phyloP scores from a whole-genome alignment of 2,329 filamentous ascomycete species.

The Didymella keratinophila region DNA sequence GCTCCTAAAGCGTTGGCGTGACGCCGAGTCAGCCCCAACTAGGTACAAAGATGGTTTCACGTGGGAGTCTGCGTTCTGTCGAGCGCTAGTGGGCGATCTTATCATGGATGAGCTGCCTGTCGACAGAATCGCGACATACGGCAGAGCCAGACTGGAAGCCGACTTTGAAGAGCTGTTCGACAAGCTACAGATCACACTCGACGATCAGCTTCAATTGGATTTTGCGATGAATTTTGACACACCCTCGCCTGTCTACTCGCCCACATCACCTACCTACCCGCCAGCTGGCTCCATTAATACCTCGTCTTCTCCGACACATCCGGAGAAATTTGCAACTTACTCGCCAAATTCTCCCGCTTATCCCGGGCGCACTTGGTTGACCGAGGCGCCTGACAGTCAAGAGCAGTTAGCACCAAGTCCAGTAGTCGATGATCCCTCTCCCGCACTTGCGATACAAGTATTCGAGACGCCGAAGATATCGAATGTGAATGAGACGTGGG shows the following conservation, averaged over 20 bases:
- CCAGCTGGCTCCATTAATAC: not conserved
- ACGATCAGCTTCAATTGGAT: not conserved
- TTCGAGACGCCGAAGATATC: not conserved
- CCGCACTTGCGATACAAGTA: not conserved
- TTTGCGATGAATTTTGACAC: not conserved
- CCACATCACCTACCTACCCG: not conserved
- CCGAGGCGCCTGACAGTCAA: not conserved
- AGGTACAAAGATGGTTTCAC: slow-evolving; percentile 8
- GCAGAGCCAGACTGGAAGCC: not conserved
- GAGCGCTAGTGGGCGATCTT: slow-evolving; percentile 23
- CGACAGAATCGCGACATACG: not conserved
- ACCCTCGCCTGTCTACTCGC: not conserved
- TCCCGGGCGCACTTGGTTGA: not conserved
- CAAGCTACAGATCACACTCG: not conserved
- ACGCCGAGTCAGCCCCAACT: accelerated
- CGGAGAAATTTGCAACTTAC: not conserved
- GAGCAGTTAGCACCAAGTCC: not conserved
- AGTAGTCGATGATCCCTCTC: not conserved
- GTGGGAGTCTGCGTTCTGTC: slow-evolving; percentile 18
- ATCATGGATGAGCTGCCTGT: slow-evolving; percentile 25
- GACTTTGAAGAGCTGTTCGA: slow-evolving; percentile 1
- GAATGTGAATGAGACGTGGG: too few species aligned
- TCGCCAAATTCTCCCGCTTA: not conserved
- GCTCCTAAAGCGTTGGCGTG: not conserved
- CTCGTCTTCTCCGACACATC: not conserved